Evolutionary conservation across 495 filamentous ascomycete species (phyloP).

Genomic region (Viridothelium virens): DNA sequence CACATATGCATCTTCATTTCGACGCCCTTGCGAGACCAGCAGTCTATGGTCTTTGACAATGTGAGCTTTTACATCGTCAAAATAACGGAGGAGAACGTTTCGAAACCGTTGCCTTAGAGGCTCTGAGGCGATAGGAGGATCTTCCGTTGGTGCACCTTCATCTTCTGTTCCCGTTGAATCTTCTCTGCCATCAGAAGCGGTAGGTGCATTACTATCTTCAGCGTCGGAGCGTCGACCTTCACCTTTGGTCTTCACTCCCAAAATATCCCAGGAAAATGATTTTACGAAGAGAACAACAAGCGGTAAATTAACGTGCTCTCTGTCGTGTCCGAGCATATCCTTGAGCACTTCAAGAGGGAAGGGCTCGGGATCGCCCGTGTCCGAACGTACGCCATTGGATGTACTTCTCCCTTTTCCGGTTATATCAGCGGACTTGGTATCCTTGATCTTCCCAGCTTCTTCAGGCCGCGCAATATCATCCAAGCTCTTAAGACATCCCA

Average conservation of each 20-base stretch:
- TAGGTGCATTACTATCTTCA: conserved; percentile 68
- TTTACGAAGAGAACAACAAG: conserved; percentile 92
- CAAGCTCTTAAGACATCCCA: conserved; percentile 74
- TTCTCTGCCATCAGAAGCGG: conserved; percentile 41
- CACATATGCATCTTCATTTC: conserved; percentile 96
- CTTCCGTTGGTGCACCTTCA: conserved; percentile 41
- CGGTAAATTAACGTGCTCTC: conserved; percentile 84
- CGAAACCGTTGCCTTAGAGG: conserved; percentile 81
- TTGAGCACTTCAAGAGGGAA: conserved; percentile 96
- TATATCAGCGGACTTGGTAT: conserved; percentile 41
- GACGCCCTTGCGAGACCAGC: conserved; percentile 70
- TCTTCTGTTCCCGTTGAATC: conserved; percentile 42
- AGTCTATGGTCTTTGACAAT: conserved; percentile 83
- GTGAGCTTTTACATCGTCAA: conserved; percentile 88
- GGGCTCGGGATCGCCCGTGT: conserved; percentile 51
- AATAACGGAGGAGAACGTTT: conserved; percentile 80
- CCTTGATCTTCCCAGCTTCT: conserved; percentile 59
- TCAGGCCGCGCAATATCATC: conserved; percentile 85
- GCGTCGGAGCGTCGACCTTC: conserved; percentile 79
- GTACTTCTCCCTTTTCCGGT: conserved; percentile 45
- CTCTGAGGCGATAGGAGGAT: conserved; percentile 62
- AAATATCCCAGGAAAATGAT: conserved; percentile 88
- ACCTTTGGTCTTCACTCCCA: conserved; percentile 63
- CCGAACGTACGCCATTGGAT: conserved; percentile 35
- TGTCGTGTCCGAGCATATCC: conserved; percentile 86